Percentiles rank a stretch among this genome's conserved stretches.
These are phyloP conservation scores for Carex littledalei DNA, from an alignment of 176 grass and related monocot genomes.

Conservation along the genomic window DNA sequence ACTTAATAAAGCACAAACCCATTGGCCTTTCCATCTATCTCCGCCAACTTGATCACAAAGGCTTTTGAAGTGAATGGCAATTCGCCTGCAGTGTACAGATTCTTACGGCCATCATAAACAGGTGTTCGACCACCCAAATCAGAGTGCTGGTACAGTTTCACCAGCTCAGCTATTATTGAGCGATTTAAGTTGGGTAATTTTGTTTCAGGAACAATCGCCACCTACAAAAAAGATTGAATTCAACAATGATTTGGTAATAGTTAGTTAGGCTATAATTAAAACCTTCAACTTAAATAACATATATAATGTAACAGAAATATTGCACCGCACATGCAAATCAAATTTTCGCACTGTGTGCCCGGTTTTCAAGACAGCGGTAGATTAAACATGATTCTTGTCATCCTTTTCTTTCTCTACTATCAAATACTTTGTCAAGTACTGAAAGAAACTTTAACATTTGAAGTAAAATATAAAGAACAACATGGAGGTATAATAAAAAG, in stretches of 20 bases:
- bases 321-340: neutral
- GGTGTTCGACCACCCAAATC: slow-evolving; percentile 30
- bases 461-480: too few relatives aligned
- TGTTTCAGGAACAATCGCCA: slow-evolving; percentile 34
- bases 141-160: slow-evolving; percentile 17
- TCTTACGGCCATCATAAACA: slow-evolving; percentile 48
- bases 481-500: too few relatives aligned
- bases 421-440: too few relatives aligned
- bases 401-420: too few relatives aligned
- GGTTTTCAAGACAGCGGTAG: too few relatives aligned
- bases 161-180: slow-evolving; percentile 35
- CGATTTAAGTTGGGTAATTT: slow-evolving; percentile 23
- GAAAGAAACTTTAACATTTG: too few relatives aligned
- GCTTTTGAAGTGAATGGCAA: slow-evolving; percentile 41
- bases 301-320: neutral
- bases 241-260: neutral
- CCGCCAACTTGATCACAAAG: slow-evolving; percentile 37
- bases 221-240: slow-evolving; percentile 16
- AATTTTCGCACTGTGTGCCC: too few relatives aligned
- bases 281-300: neutral
- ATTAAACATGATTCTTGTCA: too few relatives aligned
- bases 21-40: neutral
- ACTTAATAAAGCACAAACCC: slow-evolving; percentile 17
- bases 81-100: slow-evolving; percentile 43
- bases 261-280: neutral